These are phyloP conservation scores for Daldinia childiae DNA, from an alignment of 495 filamentous ascomycete species.

Conservation along the genomic window DNA sequence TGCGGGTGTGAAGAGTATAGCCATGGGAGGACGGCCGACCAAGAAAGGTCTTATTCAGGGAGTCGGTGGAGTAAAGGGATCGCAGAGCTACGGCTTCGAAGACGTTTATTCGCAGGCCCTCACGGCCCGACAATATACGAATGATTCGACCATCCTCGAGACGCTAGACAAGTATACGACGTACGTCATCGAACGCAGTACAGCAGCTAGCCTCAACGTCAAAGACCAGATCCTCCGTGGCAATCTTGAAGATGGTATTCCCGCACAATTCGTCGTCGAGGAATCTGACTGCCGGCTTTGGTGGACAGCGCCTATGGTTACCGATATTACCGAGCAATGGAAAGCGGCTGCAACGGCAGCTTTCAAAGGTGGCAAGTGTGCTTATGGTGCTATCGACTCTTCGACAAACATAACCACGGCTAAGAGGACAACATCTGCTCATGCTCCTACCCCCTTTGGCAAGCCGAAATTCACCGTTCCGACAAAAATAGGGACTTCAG, in stretches of 20 bases:
- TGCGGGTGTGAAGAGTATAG: constrained; percentile 67
- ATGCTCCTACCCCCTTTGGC: constrained; percentile 32
- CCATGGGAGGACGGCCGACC: constrained; percentile 67
- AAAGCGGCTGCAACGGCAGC: constrained; percentile 52
- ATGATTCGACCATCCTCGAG: constrained; percentile 49
- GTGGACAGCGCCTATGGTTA: constrained; percentile 60
- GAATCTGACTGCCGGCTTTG: constrained; percentile 66
- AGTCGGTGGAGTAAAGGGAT: constrained; percentile 68
- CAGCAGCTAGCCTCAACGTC: constrained; percentile 50
- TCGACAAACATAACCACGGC: constrained; percentile 20
- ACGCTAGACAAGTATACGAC: constrained; percentile 63
- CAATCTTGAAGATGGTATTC: constrained; percentile 50
- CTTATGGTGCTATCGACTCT: constrained; percentile 39
- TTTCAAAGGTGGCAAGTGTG: constrained; percentile 50
- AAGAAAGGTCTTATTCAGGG: constrained; percentile 68
- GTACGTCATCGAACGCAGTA: constrained; percentile 47
- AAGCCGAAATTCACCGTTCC: constrained; percentile 36
- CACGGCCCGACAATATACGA: constrained; percentile 44
- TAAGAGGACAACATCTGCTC: constrained; percentile 22
- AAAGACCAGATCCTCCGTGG: constrained; percentile 52
- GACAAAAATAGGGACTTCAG: constrained; percentile 19
- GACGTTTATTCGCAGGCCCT: constrained; percentile 48
- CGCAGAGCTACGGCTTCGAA: constrained; percentile 44
- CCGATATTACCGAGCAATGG: constrained; percentile 60
- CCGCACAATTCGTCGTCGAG: constrained; percentile 63